A percentile compares a stretch with the other conserved stretches of the same genome.
These are phyloP conservation scores for Straminergon stramineum DNA, from an alignment of 225 moss, liverwort and hornwort species.

Conservation along the genomic window DNA sequence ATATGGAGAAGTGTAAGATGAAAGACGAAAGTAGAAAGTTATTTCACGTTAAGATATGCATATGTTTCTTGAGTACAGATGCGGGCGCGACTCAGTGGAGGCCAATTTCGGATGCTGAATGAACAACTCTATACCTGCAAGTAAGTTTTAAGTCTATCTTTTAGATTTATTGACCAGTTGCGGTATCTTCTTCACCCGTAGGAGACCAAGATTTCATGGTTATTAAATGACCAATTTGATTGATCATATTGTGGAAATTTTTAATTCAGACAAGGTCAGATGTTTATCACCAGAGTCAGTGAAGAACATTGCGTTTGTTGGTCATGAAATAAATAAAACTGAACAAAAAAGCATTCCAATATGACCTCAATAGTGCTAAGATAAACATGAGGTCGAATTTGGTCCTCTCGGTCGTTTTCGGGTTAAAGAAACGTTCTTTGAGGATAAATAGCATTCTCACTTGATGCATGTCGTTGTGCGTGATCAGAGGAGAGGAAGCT, in stretches of 20 bases:
- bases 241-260: neutral
- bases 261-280: neutral
- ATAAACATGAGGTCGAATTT: neutral
- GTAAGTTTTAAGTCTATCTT: conserved; percentile 1
- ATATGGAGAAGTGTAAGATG: neutral
- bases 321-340: neutral
- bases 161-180: neutral
- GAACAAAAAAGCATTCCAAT: neutral
- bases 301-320: neutral
- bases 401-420: neutral
- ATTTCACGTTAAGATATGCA: neutral
- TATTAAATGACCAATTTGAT: too few relatives aligned
- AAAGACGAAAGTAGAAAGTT: neutral
- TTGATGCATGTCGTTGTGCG: neutral
- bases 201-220: neutral
- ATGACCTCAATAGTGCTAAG: neutral
- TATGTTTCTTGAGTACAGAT: conserved; percentile 34
- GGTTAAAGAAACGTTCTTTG: neutral
- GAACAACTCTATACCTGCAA: conserved; percentile 88
- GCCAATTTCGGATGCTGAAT: conserved; percentile 95
- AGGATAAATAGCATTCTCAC: neutral
- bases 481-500: conserved; percentile 69
- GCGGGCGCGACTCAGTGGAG: conserved; percentile 76
- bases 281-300: neutral
- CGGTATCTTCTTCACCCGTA: neutral